Conservation (phyloP, 2,329 filamentous ascomycete species). For the Beauveria caledonica region DNA sequence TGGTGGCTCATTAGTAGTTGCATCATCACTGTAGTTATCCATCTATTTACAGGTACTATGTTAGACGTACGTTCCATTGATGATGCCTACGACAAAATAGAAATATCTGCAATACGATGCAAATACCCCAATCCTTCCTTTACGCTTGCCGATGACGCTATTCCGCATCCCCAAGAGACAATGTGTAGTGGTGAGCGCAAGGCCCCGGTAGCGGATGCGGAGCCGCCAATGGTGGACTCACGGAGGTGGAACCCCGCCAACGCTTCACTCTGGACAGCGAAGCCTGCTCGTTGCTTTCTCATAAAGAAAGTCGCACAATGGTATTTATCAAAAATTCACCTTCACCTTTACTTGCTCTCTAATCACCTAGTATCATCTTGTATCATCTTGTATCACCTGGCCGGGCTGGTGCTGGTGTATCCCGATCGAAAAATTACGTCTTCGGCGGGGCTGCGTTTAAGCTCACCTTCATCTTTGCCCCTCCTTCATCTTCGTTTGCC, state of each 20-base stretch:
- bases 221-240: slow-evolving; percentile 6
- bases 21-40: no score
- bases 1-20: no score
- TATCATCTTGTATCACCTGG: no score
- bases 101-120: not conserved
- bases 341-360: not conserved
- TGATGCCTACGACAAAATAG: not conserved
- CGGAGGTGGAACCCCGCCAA: slow-evolving; percentile 18
- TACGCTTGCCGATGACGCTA: not conserved
- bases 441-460: not conserved
- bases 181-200: not conserved
- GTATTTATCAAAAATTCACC: no score
- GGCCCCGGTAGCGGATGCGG: slow-evolving; percentile 1
- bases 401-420: not conserved
- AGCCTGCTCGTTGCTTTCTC: not conserved
- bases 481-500: not conserved
- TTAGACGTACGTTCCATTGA: no score
- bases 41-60: no score
- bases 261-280: not conserved
- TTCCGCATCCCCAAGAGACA: not conserved
- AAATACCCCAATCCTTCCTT: no score
- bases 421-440: not conserved
- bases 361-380: not conserved
- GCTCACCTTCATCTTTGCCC: not conserved
- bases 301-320: not conserved